Evolutionary conservation across 352 stramenopile species (phyloP).

Genomic region (Pythium dissimile): DNA sequence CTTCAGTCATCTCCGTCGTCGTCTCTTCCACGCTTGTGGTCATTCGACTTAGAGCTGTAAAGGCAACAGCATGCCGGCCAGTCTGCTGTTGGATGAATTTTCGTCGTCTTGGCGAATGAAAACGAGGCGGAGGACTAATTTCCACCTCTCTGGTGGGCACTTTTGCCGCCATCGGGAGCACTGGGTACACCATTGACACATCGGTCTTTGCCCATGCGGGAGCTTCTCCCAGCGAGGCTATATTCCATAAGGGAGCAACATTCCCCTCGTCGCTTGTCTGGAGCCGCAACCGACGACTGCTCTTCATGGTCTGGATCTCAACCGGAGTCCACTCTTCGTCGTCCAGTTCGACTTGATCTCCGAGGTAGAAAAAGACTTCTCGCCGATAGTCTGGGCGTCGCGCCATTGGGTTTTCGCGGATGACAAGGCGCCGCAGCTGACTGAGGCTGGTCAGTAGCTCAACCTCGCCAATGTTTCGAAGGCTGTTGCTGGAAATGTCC

Average conservation of each 20-base stretch:
- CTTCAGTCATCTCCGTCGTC: conserved; percentile 15
- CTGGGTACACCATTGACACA: conserved; percentile 17
- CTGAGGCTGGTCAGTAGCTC: conserved; percentile 44
- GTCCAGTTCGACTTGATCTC: conserved; percentile 63
- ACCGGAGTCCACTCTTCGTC: conserved; percentile 49
- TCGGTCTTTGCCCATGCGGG: background rate
- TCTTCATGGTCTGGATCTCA: conserved; percentile 74
- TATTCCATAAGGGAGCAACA: background rate
- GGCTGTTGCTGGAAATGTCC: conserved; percentile 68
- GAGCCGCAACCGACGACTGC: conserved; percentile 41
- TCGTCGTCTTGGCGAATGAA: conserved; percentile 14
- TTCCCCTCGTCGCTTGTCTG: background rate
- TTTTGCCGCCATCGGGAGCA: background rate
- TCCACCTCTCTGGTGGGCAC: conserved; percentile 9
- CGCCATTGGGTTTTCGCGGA: conserved; percentile 77
- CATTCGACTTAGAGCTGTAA: background rate
- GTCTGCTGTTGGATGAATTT: conserved; percentile 12
- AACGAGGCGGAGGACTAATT: conserved; percentile 14
- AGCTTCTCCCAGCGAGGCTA: background rate
- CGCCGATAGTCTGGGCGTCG: conserved; percentile 70
- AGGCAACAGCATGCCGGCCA: background rate
- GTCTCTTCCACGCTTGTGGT: conserved; percentile 15
- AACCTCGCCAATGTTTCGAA: conserved; percentile 50
- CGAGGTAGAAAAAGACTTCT: conserved; percentile 79
- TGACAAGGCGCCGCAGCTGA: conserved; percentile 39